Base-by-base conservation (phyloP, 1,284 basidiomycete species). In the Boletus sp. region DNA sequence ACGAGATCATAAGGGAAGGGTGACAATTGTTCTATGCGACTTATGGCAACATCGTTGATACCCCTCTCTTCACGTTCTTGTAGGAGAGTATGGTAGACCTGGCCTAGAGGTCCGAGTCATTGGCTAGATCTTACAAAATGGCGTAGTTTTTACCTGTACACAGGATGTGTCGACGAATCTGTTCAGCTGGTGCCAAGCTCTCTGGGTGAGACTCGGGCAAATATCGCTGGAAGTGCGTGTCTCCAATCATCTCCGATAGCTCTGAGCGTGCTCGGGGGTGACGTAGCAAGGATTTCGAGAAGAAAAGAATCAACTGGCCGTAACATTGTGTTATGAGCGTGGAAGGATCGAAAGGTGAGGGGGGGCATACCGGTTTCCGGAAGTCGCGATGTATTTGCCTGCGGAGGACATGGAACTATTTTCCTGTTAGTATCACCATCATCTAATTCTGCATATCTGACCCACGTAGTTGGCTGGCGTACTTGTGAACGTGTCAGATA, bases 1-100 rank as follows among this genome's bases (percentile, higher is more conserved):
- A 94, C 87, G 56, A 94, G 76, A 68, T 98, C 95, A 73, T 98
- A 98, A 50, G 97, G 96, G 83, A 99, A 91, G 1, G 96, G 97
- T 43, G 92, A 94, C 56, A 98, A 70, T 77, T 99, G 96, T 76
- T 99, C 97, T 51, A 99, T 74, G 56, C 97, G 83, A 67, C 92
- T 95, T 70, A 99, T 98, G 36, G 90, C 96, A 60, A 98, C 84
- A 70, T 99, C 90, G 67, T 92, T 92, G 79, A 96, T 89, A 36
- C 91, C 91, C 60, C 86, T 86, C 48, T 91, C 89, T 74, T 96
- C 92, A 62, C 95, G 90, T 70, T 94, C 94, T 72, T 93, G 87
- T 37, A 96, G 73, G 48, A 99, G 84, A 39, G 91, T 84, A 72
- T 91, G 88, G 80, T 98, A 99, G 35, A 98, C 92, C 80, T 99